phyloP scores from a whole-genome alignment of 352 stramenopile species.

The Thraustochytrium aureum region DNA sequence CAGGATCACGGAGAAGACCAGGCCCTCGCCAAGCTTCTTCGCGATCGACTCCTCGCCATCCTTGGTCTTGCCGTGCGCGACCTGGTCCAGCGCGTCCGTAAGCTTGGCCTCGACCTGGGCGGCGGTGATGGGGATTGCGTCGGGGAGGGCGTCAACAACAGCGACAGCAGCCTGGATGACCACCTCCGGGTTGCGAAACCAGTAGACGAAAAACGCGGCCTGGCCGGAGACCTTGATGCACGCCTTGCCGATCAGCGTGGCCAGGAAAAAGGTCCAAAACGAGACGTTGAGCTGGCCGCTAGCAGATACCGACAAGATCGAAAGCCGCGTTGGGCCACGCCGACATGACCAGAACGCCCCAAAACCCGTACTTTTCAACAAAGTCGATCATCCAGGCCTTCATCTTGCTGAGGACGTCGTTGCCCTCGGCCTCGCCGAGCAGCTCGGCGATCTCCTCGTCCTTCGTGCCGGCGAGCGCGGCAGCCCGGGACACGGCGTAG shows the following conservation, averaged over 20 bases:
- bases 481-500: conserved; percentile 83
- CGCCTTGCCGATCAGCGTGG: conserved; percentile 88
- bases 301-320: conserved; percentile 91
- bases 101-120: conserved; percentile 75
- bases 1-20: conserved; percentile 76
- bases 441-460: conserved; percentile 81
- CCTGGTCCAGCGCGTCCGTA: conserved; percentile 72
- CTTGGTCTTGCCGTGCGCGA: conserved; percentile 67
- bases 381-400: conserved; percentile 91
- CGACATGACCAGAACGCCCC: conserved; percentile 86
- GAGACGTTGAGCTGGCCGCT: conserved; percentile 89
- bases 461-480: conserved; percentile 72
- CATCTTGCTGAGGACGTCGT: conserved; percentile 82
- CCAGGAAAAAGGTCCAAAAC: conserved; percentile 93
- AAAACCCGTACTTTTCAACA: conserved; percentile 84
- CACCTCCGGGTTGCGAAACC: conserved; percentile 55
- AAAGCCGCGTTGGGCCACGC: conserved; percentile 93
- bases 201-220: conserved; percentile 59
- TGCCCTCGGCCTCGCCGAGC: conserved; percentile 55
- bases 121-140: conserved; percentile 87
- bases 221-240: conserved; percentile 87
- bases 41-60: conserved; percentile 65
- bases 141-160: conserved; percentile 60
- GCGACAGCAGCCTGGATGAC: conserved; percentile 46
- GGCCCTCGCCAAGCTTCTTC: conserved; percentile 73